Base-by-base conservation (phyloP, 805 yeast species). In the Teunomyces atbi region DNA sequence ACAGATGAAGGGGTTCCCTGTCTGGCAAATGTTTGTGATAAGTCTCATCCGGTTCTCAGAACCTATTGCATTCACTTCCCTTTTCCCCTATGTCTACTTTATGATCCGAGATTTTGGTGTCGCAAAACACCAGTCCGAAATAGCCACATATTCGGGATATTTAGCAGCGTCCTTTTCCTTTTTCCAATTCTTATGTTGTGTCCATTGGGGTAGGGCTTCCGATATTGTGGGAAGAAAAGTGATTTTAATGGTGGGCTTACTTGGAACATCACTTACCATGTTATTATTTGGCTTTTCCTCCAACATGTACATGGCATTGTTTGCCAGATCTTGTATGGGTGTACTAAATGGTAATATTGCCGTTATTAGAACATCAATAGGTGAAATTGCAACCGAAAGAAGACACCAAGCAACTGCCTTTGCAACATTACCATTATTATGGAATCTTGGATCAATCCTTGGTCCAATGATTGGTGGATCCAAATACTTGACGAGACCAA, bases 361-460 rank as follows among this genome's bases (percentile, higher is more conserved):
- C 0, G 86, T 83, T n/a, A 57, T 83, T 27, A 65, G 88, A 58
- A 83, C 88, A 0, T 63, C 74, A 41, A 68, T 83, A 38, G 88
- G 86, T 2, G 89, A 83, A 56, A 61, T 80, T 12, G 83, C 84
- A 3, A 61, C 64, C 5, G 78, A 82, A 46, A 68, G 79, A 44
- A 66, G 69, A 29, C 86, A 82, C 56, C 86, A 82, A 58, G 83
- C 85, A 7, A 45, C 81, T 6, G 86, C 86, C 1, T 81, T 83
- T 54, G 73, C 82, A 35, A 76, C 80, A 2, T 68, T 83, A 62
- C 87, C 89, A 0, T 60, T 83, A 30, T 62, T 83, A 11, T 83
- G 80, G 76, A 82, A 82, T 56, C 52, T 81, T 16, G 89, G 88
- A 4, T 65, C 78, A 21, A 74, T 82, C 11, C 56, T 83, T 11